A percentile compares a stretch with the other conserved stretches of the same genome.
These are phyloP conservation scores for Botrytis elliptica DNA, from an alignment of 2,329 filamentous ascomycete genomes.

Conservation along the genomic window DNA sequence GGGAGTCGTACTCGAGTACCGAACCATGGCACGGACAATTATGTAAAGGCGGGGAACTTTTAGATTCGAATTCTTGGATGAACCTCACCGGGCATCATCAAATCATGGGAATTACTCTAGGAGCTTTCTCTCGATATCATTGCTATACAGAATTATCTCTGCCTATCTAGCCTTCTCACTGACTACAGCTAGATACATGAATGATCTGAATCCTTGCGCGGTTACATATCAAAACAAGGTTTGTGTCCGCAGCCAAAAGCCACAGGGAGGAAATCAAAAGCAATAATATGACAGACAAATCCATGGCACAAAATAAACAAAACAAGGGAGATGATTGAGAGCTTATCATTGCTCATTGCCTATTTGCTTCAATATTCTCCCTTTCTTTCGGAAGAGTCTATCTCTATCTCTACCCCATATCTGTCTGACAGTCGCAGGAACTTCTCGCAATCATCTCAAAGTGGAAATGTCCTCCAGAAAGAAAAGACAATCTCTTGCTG, in stretches of 20 bases:
- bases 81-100: neutral
- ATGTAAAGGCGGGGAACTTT: neutral
- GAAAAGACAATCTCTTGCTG: neutral
- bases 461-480: neutral
- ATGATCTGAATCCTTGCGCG: neutral
- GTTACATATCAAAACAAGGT: neutral
- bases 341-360: neutral
- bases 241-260: neutral
- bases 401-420: neutral
- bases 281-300: neutral
- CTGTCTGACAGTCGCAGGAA: neutral
- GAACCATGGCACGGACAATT: neutral
- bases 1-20: neutral
- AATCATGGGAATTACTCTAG: neutral
- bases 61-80: neutral
- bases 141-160: neutral
- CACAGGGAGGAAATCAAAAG: neutral
- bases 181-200: neutral
- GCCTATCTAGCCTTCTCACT: neutral
- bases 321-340: neutral
- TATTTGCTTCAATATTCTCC: neutral
- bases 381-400: neutral
- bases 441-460: neutral
- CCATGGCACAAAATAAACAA: neutral
- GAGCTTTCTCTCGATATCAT: neutral